Evolutionary conservation across 352 stramenopile genomes (phyloP), one percentile per base, ranked within the genome.

Genomic region (Pythium dissotocum): DNA sequence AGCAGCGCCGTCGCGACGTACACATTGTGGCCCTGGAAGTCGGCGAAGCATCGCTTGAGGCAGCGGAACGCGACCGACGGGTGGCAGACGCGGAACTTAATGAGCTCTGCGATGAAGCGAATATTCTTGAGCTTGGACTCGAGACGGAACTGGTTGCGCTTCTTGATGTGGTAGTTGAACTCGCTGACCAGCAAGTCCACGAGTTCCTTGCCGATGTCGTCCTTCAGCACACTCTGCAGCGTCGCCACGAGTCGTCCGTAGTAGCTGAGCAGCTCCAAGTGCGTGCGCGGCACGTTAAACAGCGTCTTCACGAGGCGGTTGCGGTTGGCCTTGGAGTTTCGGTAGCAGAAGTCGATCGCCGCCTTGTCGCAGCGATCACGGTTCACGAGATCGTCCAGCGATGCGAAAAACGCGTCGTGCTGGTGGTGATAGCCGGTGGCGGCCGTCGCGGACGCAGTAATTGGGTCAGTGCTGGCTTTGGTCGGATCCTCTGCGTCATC

Each of bases 11-110:
- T 99, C 4, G 95, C 91, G 14, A 98, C 87, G 75, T 99, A 87
- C 53, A 99, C 94, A 71, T 99, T 98, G 73, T 97, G 88, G 4
- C 95, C 93, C 61, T 90, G 91, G 71, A 99, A 99, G 70, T 99
- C 97, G 61, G 92, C 75, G 42, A 99, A 91, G 74, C 97, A 99
- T 52, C 90, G 85, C 68, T 97, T 92, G 10, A 99, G 78, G 57
- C 95, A 98, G 26, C 91, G 87, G 52, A 99, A 97, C 35, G 90
- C 90, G 21, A 98, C 88, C 36, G 98, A 97, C 6, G 97, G 97
- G 44, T 97, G 96, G 36, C 95, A 98, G 13, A 99, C 85, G 53
- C 90, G 86, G 61, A 99, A 99, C 67, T 99, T 99, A 14, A 98
- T 96, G 0, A 99, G 72, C 77, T 99, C 97, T 0, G 91, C 94